Base-by-base conservation (phyloP, 345 rosid species). In the Crucihimalaya himalaica region DNA sequence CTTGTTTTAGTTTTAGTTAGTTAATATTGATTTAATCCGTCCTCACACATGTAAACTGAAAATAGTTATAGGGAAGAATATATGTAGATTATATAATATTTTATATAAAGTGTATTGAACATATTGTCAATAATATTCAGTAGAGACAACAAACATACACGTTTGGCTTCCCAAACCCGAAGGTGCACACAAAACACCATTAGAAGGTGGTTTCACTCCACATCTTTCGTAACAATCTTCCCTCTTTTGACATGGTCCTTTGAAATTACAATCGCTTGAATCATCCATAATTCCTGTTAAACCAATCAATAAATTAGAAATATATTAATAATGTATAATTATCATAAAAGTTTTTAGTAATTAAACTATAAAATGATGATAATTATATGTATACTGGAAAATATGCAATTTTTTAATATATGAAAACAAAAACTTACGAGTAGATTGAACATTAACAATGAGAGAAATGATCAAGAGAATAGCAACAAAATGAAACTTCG, bases 71-170 rank as follows among this genome's bases (percentile, higher is more conserved):
- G 6, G 3, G 31, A 37, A 0, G 3, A 23, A 52, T n/a, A 35
- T 51, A 13, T 52, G 3, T 25, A 52, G 9, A 13, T 52, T 5
- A 13, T 23, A 13, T 5, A 48, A 25, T 23, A 23, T 52, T 23
- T 52, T 52, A 1, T 52, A 6, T 25, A 29, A 25, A 51, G 0
- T 2, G 1, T 34, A 34, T 12, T 12, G 8, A 51, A 51, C 9
- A 65, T 65, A 35, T 23, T 35, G n/a, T 15, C 13, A 35, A 5
- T 6, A 2, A 66, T 18, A 31, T 65, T 13, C 2, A 1, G 14
- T n/a, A 39, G 18, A 57, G 6, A 43, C 64, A 69, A 70, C 66
- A n/a, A 70, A 58, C 74, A 70, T 19, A 50, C 46, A 66, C 0
- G 34, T n/a, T 35, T 46, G 21, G 2, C 4, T 1, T 68, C 57